Evolutionary conservation across 2,329 filamentous ascomycete genomes (phyloP).

Genomic region (Sarocladium brachiariae): DNA sequence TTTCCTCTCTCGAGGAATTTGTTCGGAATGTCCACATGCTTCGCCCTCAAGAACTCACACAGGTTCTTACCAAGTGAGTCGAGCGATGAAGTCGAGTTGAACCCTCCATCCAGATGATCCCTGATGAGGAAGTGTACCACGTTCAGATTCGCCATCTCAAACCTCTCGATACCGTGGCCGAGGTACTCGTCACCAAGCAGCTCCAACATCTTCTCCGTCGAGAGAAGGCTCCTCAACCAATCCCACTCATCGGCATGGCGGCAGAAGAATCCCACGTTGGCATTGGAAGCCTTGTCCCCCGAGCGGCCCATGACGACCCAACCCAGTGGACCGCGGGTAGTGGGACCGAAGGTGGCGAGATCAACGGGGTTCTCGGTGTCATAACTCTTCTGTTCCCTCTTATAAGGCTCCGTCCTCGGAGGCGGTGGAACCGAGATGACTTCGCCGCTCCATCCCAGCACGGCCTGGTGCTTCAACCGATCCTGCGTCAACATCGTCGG

Average conservation of each 20-base stretch:
- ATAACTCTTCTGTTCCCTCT: constrained; percentile 6
- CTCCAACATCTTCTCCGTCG: constrained; percentile 26
- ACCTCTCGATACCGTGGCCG: constrained; percentile 31
- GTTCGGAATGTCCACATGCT: constrained; percentile 34
- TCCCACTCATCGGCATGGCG: constrained; percentile 33
- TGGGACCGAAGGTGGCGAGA: constrained; percentile 14
- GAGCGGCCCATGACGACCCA: constrained; percentile 20
- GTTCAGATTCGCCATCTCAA: constrained; percentile 29
- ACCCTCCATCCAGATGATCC: constrained; percentile 34
- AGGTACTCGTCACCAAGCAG: constrained; percentile 25
- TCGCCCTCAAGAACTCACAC: constrained; percentile 34
- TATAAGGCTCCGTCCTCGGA: constrained; percentile 15
- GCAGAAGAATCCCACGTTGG: constrained; percentile 36
- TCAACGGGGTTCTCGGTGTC: constrained; percentile 13
- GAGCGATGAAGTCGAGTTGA: constrained; percentile 30
- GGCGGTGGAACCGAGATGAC: constrained; percentile 17
- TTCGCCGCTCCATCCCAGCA: constrained; percentile 17
- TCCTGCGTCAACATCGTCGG: constrained; percentile 16
- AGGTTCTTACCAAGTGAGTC: constrained; percentile 38
- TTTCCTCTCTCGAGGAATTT: constrained; percentile 32
- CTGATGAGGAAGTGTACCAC: constrained; percentile 31
- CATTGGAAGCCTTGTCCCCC: constrained; percentile 32
- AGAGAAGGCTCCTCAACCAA: constrained; percentile 34
- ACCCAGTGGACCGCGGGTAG: constrained; percentile 17
- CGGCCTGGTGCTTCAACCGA: constrained; percentile 18